Percentiles rank a stretch among this genome's conserved stretches.
Evolutionary conservation across 116 monocot species (phyloP).

Genomic region (Zostera marina): DNA sequence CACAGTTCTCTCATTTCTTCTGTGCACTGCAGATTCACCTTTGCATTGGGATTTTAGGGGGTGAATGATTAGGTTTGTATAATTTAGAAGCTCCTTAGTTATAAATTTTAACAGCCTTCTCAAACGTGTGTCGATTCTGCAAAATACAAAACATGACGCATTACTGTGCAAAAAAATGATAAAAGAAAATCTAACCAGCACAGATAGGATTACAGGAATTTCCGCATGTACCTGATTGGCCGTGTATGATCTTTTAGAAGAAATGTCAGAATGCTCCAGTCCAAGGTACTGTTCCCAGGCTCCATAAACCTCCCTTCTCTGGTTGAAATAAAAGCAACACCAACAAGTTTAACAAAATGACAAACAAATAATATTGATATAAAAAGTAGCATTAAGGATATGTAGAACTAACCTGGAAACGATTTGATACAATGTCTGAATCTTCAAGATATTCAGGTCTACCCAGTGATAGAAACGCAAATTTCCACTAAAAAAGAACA

Average conservation of each 20-base stretch:
- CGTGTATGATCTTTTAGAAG: slow-evolving; percentile 70
- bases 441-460: slow-evolving; percentile 85
- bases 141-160: slow-evolving; percentile 1
- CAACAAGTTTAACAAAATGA: background rate
- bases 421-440: slow-evolving; percentile 51
- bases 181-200: background rate
- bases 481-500: slow-evolving; percentile 63
- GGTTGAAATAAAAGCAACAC: background rate
- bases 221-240: slow-evolving; percentile 47
- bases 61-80: background rate
- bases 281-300: slow-evolving; percentile 99
- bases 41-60: background rate
- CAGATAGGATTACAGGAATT: background rate
- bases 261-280: slow-evolving; percentile 83
- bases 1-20: too few species aligned
- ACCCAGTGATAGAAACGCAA: slow-evolving; percentile 68
- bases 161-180: background rate
- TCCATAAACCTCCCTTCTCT: slow-evolving; percentile 97
- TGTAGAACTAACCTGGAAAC: slow-evolving; percentile 48
- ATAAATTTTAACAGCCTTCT: slow-evolving; percentile 98
- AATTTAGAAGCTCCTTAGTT: slow-evolving; percentile 26
- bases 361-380: background rate
- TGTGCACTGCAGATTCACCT: background rate
- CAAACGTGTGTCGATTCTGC: slow-evolving; percentile 90
- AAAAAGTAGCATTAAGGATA: background rate